phyloP scores from a whole-genome alignment of 2,329 filamentous ascomycete species.

The Thelonectria discophora region DNA sequence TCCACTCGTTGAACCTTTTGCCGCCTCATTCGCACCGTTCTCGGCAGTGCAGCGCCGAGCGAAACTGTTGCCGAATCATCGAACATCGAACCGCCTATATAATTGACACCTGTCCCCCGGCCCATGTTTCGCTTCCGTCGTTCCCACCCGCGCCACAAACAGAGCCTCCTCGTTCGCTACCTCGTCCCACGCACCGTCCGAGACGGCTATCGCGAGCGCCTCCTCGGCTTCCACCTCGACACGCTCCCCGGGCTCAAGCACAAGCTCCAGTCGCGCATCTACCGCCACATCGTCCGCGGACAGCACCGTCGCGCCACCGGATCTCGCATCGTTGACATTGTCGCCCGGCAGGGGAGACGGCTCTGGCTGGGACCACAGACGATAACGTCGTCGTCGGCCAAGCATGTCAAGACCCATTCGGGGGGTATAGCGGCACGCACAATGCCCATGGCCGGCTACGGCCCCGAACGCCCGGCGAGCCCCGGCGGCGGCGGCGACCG shows the following conservation, averaged over 20 bases:
- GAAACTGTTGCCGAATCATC: too few relatives aligned
- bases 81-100: constrained; percentile 26
- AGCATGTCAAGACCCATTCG: constrained; percentile 47
- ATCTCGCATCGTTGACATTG: constrained; percentile 56
- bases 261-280: constrained; percentile 78
- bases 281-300: constrained; percentile 73
- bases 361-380: constrained; percentile 54
- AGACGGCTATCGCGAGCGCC: constrained; percentile 69
- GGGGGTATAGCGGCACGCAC: constrained; percentile 43
- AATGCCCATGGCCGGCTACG: constrained; percentile 46
- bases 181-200: constrained; percentile 72
- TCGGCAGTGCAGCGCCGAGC: too few relatives aligned
- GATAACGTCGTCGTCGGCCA: constrained; percentile 30
- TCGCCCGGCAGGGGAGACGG: constrained; percentile 54
- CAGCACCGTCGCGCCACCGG: constrained; percentile 64
- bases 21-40: too few relatives aligned
- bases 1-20: too few relatives aligned
- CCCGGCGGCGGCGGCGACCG: constrained; percentile 47
- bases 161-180: constrained; percentile 68
- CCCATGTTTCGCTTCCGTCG: constrained; percentile 52
- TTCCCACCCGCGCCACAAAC: constrained; percentile 53
- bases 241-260: constrained; percentile 76
- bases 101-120: constrained; percentile 45
- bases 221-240: constrained; percentile 78
- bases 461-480: constrained; percentile 42